Conservation (phyloP, 164 flowering plant species). For the Tetracentron sinense region DNA sequence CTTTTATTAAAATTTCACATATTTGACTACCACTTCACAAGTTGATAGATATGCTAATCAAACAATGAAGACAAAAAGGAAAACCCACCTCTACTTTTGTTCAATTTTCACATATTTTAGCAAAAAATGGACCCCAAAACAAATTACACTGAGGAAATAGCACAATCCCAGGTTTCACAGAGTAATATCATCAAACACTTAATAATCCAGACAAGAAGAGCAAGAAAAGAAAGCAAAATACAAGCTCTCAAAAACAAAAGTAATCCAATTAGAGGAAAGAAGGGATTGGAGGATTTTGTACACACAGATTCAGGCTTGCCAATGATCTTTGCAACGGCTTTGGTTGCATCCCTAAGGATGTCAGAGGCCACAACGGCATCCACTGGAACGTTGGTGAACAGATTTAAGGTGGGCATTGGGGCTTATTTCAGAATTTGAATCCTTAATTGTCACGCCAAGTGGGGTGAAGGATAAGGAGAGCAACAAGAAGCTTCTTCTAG, state of each 20-base stretch:
- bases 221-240: neutral
- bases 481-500: too few relatives aligned
- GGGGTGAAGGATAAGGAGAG: too few relatives aligned
- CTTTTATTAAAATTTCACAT: neutral
- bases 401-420: conserved; percentile 92
- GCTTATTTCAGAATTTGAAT: too few relatives aligned
- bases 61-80: too few relatives aligned
- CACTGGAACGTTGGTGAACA: conserved; percentile 77
- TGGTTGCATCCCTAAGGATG: conserved; percentile 87
- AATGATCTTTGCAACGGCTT: conserved; percentile 80
- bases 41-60: too few relatives aligned
- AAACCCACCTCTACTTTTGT: too few relatives aligned
- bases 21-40: neutral
- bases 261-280: neutral
- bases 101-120: too few relatives aligned
- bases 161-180: neutral
- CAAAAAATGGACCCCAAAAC: neutral
- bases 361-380: conserved; percentile 80
- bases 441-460: too few relatives aligned
- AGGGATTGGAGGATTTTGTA: neutral
- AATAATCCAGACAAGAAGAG: neutral
- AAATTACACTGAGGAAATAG: neutral
- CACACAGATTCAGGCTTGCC: conserved; percentile 92
- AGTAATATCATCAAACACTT: conserved; percentile 41
- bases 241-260: neutral